Base-by-base conservation (phyloP, 164 flowering plant genomes). In the Malania oleifera region DNA sequence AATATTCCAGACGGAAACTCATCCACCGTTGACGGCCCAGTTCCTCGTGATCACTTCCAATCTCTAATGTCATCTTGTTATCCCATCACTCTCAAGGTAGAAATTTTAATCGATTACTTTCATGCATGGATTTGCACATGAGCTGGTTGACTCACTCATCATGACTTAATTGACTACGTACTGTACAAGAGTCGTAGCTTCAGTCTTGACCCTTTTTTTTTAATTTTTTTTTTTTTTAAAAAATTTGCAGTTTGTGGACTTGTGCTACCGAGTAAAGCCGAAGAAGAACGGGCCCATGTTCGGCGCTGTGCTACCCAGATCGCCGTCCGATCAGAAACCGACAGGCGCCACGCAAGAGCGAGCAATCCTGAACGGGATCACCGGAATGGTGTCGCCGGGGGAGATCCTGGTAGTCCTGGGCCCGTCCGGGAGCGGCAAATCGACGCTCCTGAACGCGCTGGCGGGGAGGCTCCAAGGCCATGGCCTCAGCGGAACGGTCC, bases 341-440 rank as follows among this genome's bases (percentile, higher is more conserved):
- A 25, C 49, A 19, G n/a, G 25, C 13, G 26, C n/a, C 22, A 25
- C 27, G 13, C 70, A 75, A 35, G 82, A 80, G n/a, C 71, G 80
- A 10, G 73, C 80, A 2, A 80, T 91, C 12, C 57, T 88, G 31
- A 65, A 70, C 43, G 84, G 83, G 17, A 67, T 88, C 26, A 80
- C 98, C 2, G 98, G 98, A 12, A 66, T 71, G 77, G 98, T 74
- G 0, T 66, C 70, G 0, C 98, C 98, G 10, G 96, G 98, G 12
- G 90, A 84, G 55, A 71, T 91, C 70, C 71, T 91, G 18, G 96
- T 96, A 59, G 59, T 91, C 11, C 88, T 91, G 0, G 98, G 98
- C 5, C 98, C 98, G 0, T 91, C 98, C 0, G 98, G 98, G 7
- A 84, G 98, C 52, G 98, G 98, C 0, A 91, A 91, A 73, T 86